Percentiles rank a stretch among this genome's conserved stretches.
Conservation (phyloP, 2,329 filamentous ascomycete genomes). For the Cladophialophora carrionii region DNA sequence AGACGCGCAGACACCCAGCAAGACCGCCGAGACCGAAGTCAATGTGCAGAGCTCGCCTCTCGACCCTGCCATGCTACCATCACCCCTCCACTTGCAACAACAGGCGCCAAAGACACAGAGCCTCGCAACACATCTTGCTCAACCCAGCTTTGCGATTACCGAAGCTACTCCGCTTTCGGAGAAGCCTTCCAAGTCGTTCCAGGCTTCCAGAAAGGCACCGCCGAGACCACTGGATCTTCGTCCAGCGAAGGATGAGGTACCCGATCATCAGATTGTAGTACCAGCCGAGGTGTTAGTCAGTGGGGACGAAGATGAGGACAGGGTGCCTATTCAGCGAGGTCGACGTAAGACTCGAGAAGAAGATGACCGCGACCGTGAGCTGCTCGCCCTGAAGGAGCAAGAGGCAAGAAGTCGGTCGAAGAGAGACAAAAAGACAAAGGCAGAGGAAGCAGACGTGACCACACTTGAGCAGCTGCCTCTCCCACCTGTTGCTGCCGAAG, state of each 20-base stretch:
- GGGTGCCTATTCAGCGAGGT: constrained; percentile 62
- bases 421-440: constrained; percentile 63
- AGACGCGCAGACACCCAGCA: constrained; percentile 21
- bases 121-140: constrained; percentile 29
- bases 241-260: constrained; percentile 42
- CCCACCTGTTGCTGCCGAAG: constrained; percentile 12
- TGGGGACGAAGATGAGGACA: constrained; percentile 32
- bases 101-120: constrained; percentile 25
- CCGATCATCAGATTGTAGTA: constrained; percentile 10
- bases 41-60: constrained; percentile 27
- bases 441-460: constrained; percentile 51
- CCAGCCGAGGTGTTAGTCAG: constrained; percentile 20
- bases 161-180: constrained; percentile 50
- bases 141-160: constrained; percentile 33
- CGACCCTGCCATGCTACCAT: constrained; percentile 34
- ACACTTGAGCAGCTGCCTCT: constrained; percentile 20
- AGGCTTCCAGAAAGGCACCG: constrained; percentile 75
- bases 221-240: constrained; percentile 80
- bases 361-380: constrained; percentile 77
- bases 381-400: constrained; percentile 66
- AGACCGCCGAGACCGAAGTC: not conserved
- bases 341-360: constrained; percentile 84
- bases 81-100: constrained; percentile 32
- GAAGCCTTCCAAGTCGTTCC: constrained; percentile 57
- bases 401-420: constrained; percentile 73